Percentiles rank a stretch among this genome's conserved stretches.
These are phyloP conservation scores for Tylopilus vinaceipallidus DNA, from an alignment of 768 basidiomycete species.

Conservation along the genomic window DNA sequence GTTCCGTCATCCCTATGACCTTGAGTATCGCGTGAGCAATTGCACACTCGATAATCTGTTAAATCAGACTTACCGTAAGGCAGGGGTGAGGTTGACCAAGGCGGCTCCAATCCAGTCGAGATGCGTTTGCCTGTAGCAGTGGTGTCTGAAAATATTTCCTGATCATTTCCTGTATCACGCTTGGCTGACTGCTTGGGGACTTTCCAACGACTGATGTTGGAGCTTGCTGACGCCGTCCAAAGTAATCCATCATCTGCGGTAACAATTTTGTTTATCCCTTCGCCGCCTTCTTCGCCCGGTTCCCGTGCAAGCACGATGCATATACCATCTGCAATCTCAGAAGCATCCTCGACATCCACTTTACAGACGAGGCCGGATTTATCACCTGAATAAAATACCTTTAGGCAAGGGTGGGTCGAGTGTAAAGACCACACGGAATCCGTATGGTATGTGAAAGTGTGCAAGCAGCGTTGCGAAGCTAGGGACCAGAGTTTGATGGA, in stretches of 20 bases:
- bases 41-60: not conserved
- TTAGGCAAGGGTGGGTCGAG: slow-evolving; percentile 83
- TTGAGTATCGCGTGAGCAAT: slow-evolving; percentile 16
- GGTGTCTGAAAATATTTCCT: slow-evolving; percentile 14
- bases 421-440: slow-evolving; percentile 93
- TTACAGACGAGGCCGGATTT: slow-evolving; percentile 85
- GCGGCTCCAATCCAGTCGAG: slow-evolving; percentile 17
- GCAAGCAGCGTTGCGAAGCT: slow-evolving; percentile 81
- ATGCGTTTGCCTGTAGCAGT: slow-evolving; percentile 5
- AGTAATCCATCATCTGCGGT: slow-evolving; percentile 80
- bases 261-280: slow-evolving; percentile 81
- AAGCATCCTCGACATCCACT: slow-evolving; percentile 84
- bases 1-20: slow-evolving; percentile 20
- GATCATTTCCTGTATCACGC: slow-evolving; percentile 13
- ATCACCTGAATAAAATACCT: slow-evolving; percentile 94
- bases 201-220: slow-evolving; percentile 80
- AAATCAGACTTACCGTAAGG: slow-evolving; percentile 21
- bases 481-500: slow-evolving; percentile 96
- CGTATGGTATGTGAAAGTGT: slow-evolving; percentile 94
- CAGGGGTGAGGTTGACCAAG: slow-evolving; percentile 10
- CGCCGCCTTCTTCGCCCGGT: slow-evolving; percentile 42
- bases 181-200: slow-evolving; percentile 47
- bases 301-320: slow-evolving; percentile 83
- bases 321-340: slow-evolving; percentile 84
- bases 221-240: slow-evolving; percentile 88